A percentile compares a stretch with the other conserved stretches of the same genome.
Conservation (phyloP, 1,139 yeast genomes). For the Geotrichum reessii region DNA sequence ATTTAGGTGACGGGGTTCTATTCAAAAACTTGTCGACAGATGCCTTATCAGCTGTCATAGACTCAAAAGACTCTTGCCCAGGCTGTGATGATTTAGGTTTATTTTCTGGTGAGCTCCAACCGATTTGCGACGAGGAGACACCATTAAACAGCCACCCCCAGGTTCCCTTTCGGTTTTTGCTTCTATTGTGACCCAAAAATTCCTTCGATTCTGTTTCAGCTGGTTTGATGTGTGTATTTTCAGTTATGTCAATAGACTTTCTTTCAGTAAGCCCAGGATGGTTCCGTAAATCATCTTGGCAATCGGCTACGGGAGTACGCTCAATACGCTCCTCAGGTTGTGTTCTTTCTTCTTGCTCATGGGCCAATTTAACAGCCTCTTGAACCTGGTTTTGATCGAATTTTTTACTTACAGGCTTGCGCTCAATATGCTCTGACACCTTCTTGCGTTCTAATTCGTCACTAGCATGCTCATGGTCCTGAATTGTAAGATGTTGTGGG, state of each 20-base stretch:
- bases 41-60: slow-evolving; percentile 8
- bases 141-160: slow-evolving; percentile 28
- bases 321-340: neutral
- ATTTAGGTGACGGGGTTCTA: slow-evolving; percentile 2
- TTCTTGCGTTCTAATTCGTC: neutral
- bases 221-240: neutral
- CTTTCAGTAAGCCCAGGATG: neutral
- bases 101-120: neutral
- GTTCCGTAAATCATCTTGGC: neutral
- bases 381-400: neutral
- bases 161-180: slow-evolving; percentile 22
- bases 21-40: slow-evolving; percentile 17
- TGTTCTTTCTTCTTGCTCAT: neutral
- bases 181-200: neutral
- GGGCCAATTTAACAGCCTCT: neutral
- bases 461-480: neutral
- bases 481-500: neutral
- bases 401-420: neutral
- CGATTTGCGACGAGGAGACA: neutral
- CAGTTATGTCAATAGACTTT: neutral
- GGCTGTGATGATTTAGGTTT: neutral
- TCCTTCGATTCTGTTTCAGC: neutral
- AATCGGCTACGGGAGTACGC: neutral
- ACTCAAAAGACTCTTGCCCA: neutral
- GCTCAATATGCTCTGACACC: neutral